Evolutionary conservation across 2,329 filamentous ascomycete species (phyloP).

Genomic region (Nothopassalora personata): DNA sequence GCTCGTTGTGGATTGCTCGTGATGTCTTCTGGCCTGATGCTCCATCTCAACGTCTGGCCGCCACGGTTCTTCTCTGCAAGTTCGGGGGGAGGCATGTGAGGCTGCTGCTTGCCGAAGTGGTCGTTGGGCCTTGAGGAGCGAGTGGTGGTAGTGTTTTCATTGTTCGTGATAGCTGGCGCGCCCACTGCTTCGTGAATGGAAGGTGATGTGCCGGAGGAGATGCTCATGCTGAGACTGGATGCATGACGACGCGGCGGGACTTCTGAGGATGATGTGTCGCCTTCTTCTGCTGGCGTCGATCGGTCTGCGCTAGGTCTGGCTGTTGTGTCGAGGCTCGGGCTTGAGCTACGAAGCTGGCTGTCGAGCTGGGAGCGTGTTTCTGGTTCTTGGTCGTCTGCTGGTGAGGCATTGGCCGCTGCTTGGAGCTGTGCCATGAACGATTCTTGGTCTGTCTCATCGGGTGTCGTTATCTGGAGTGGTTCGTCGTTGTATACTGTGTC

Average conservation of each 20-base stretch:
- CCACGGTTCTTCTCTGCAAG: conserved; percentile 7
- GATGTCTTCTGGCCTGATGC: background rate
- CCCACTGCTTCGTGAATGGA: background rate
- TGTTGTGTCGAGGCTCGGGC: background rate
- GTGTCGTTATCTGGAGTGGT: background rate
- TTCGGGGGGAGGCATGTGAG: background rate
- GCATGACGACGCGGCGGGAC: background rate
- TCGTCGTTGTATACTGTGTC: background rate
- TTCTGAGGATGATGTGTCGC: background rate
- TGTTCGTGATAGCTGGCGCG: background rate
- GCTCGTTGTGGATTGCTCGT: conserved; percentile 3
- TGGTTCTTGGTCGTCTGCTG: background rate
- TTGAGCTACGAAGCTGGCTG: background rate
- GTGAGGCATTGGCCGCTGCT: background rate
- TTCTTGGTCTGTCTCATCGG: background rate
- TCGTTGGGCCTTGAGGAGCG: background rate
- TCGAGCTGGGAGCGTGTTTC: background rate
- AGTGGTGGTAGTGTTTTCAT: background rate
- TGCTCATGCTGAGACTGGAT: background rate
- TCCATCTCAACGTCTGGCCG: conserved; percentile 11
- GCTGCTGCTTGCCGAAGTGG: background rate
- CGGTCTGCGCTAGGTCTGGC: background rate
- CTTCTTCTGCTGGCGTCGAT: background rate
- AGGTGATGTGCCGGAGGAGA: background rate
- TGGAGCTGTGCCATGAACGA: background rate